Base-by-base conservation (phyloP, 202 grass and related monocot species). In the Miscanthus sacchariflorus region DNA sequence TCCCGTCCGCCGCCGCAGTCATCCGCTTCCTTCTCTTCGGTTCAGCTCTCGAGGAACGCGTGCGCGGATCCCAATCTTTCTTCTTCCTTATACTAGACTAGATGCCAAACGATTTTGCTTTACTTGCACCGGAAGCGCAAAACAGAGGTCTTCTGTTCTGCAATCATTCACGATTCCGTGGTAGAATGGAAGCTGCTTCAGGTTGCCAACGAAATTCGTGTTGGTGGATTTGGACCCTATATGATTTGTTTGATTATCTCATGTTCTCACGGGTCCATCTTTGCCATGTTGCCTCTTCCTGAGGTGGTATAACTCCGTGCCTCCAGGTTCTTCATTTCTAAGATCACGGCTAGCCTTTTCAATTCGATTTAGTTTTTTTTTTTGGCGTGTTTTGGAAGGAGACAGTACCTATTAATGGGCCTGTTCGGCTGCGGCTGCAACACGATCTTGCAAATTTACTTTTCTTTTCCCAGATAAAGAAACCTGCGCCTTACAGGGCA, bases 21-120 rank as follows among this genome's bases (percentile, higher is more conserved):
- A 12, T 14, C 80, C 18, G 30, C 25, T 40, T n/a, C 68, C 67
- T 63, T 43, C 40, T 17, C 54, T 21, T 49, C 45, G 12, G 36
- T 70, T 56, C 88, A 43, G 18, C 63, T 56, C 70, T 28, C 68
- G 52, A 59, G 86, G 86, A 86, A 82, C 4, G 39, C 72, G 28
- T 18, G 36, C 50, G 5, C 61, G 28, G 76, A 46, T 85, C 77
- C 35, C 72, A 13, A 17, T 5, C 19, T 23, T 36, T 46, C 30
- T n/a, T 5, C 58, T 7, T 28, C 24, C 19, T 2, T 36, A 36
- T 0, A 38, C 17, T 21, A 19, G 11, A 0, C 4, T 82, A 10
- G 15, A 39, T 23, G 18, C 54, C 54, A 59, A 56, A 19, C 21
- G 21, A 23, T 23, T 61, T 10, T 10, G 0, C 58, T 52, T 0